Evolutionary conservation across 2,329 filamentous ascomycete genomes (phyloP).

Genomic region (Arthrobotrys sinensis): DNA sequence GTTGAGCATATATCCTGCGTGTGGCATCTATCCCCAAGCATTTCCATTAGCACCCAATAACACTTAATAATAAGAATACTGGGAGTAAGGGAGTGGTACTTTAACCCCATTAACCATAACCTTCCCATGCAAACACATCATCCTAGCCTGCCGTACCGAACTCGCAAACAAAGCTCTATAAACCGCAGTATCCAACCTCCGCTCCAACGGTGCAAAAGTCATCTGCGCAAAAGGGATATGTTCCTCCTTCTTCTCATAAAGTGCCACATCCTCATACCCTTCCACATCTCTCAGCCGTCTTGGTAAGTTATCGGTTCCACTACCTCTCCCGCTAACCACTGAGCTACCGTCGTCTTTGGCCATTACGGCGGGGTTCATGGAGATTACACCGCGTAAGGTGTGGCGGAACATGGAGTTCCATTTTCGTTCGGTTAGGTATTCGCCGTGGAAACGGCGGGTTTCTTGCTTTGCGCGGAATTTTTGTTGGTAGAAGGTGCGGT

Average conservation of each 20-base stretch:
- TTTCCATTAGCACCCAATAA: not conserved
- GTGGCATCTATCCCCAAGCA: constrained; percentile 91
- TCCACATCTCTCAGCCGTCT: constrained; percentile 18
- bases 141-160: constrained; percentile 90
- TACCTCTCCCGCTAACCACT: constrained; percentile 85
- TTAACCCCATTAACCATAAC: constrained; percentile 98
- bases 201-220: constrained; percentile 91
- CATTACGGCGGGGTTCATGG: constrained; percentile 86
- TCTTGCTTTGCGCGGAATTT: constrained; percentile 94
- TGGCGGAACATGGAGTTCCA: constrained; percentile 95
- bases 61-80: not conserved
- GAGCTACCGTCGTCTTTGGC: constrained; percentile 85
- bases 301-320: constrained; percentile 72
- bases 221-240: constrained; percentile 95
- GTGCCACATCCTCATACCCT: not conserved
- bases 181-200: constrained; percentile 92
- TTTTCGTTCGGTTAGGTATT: constrained; percentile 91
- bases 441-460: constrained; percentile 91
- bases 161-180: constrained; percentile 95
- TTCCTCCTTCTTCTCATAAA: constrained; percentile 65
- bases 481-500: constrained; percentile 91
- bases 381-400: constrained; percentile 83
- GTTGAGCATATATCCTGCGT: constrained; percentile 93
- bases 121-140: constrained; percentile 92
- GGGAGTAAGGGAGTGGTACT: constrained; percentile 71